phyloP scores from a whole-genome alignment of 1,284 basidiomycete species.

The Flammula alnicola region DNA sequence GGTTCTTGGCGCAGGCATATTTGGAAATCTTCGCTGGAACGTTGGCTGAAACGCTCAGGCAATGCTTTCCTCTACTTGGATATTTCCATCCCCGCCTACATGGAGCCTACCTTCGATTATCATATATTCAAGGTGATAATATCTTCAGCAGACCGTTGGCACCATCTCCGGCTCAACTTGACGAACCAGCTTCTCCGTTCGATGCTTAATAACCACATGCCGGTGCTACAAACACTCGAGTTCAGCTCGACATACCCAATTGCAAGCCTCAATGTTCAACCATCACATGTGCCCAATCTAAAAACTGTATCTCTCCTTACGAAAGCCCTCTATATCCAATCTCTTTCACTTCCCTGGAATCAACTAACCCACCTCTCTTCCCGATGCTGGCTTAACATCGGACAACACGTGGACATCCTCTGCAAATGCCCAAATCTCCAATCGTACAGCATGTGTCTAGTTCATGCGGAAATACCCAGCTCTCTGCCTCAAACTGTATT shows the following conservation, averaged over 20 bases:
- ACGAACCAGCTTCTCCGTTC: slow-evolving; percentile 14
- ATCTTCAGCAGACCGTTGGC: slow-evolving; percentile 21
- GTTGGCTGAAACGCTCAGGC: slow-evolving; percentile 24
- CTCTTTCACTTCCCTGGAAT: slow-evolving; percentile 27
- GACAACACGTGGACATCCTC: slow-evolving; percentile 28
- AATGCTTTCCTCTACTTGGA: slow-evolving; percentile 16
- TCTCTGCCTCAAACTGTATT: no score
- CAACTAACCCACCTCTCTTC: slow-evolving; percentile 27
- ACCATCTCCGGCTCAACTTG: slow-evolving; percentile 20
- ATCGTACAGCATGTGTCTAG: slow-evolving; percentile 24
- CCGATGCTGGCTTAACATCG: slow-evolving; percentile 27
- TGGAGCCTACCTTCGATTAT: slow-evolving; percentile 14
- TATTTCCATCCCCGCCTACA: slow-evolving; percentile 15
- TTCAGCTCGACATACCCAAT: slow-evolving; percentile 20
- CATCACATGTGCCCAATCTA: slow-evolving; percentile 18
- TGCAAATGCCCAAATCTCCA: slow-evolving; percentile 26
- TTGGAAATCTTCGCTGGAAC: slow-evolving; percentile 21
- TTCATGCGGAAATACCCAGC: slow-evolving; percentile 15
- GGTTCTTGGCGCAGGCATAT: slow-evolving; percentile 16
- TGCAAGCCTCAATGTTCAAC: slow-evolving; percentile 12
- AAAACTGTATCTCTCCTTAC: slow-evolving; percentile 24
- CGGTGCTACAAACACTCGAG: slow-evolving; percentile 19
- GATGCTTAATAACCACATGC: slow-evolving; percentile 18
- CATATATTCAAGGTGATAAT: slow-evolving; percentile 16
- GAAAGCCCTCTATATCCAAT: slow-evolving; percentile 20